Base-by-base conservation (phyloP, 148 eudicot genomes). In the Arbutus unedo region DNA sequence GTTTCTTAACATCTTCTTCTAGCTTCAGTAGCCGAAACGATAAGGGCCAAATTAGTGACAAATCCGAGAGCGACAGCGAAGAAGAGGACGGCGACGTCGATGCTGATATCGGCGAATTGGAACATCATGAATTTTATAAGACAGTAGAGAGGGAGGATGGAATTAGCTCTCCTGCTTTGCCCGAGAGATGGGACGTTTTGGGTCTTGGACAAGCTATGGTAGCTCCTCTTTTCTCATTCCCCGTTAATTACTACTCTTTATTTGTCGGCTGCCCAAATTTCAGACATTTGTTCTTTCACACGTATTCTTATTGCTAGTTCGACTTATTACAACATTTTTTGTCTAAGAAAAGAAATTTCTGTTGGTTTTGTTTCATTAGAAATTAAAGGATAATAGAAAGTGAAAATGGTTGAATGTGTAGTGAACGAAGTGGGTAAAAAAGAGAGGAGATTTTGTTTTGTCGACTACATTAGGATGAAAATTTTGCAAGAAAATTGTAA, bases 201-300 rank as follows among this genome's bases (percentile, higher is more conserved):
- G 99, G 99, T 56, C 94, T 96, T 18, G 99, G 99, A 79, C 99
- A 96, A 90, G 99, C 99, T 81, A 96, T 96, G 99, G 99, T 94
- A 90, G 59, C 45, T 80, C 47, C n/a, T 56, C 0, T 41, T 23
- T 74, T 38, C 14, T 1, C 53, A 10, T 14, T 18, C 11, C 4
- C 59, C 54, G 41, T 23, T 4, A 3, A 45, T 41, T 18, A 53
- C 77, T 45, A 2, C 31, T 50, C 64, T n/a, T 25, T 31, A 25
- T 18, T 53, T 41, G 64, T 66, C 19, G 18, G 10, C 73, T 31
- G 14, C 45, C 73, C 38, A 62, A 23, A 62, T 5, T 1, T n/a
- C 4, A 62, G 68, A 62, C 14, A 56, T 9, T 13, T 10, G 16
- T 11, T 56, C 16, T 71, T 14, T 4, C 11, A 4, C 19, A 43